Evolutionary conservation across 2,329 filamentous ascomycete species (phyloP).

Genomic region (Aspergillus costaricaensis): DNA sequence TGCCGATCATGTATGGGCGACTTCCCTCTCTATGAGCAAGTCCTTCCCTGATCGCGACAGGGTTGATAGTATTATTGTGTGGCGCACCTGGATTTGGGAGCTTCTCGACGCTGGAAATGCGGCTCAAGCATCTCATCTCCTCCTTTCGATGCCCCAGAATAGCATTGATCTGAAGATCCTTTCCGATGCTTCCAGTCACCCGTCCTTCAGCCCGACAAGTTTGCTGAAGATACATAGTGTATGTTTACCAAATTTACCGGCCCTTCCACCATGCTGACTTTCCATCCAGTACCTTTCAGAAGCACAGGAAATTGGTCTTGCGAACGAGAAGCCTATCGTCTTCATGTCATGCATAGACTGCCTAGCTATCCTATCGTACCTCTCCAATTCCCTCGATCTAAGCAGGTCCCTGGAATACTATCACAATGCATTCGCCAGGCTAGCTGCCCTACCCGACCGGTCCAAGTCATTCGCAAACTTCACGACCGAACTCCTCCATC

Average conservation of each 20-base stretch:
- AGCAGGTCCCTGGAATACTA: constrained; percentile 43
- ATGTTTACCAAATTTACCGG: constrained; percentile 25
- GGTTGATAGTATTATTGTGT: constrained; percentile 51
- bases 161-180: constrained; percentile 35
- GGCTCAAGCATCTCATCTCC: constrained; percentile 37
- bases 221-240: constrained; percentile 44
- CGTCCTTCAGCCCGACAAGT: constrained; percentile 32
- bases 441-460: constrained; percentile 46
- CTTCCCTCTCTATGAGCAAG: constrained; percentile 63
- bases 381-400: constrained; percentile 49
- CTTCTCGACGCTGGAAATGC: constrained; percentile 54
- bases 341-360: constrained; percentile 63
- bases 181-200: constrained; percentile 18
- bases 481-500: constrained; percentile 64
- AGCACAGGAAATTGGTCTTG: constrained; percentile 59
- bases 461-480: constrained; percentile 33
- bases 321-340: constrained; percentile 49
- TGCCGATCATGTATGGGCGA: constrained; percentile 66
- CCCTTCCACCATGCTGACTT: constrained; percentile 48
- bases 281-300: constrained; percentile 55
- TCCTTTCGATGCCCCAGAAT: constrained; percentile 44
- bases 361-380: constrained; percentile 67
- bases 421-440: constrained; percentile 46
- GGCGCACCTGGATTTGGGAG: constrained; percentile 68
- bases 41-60: constrained; percentile 39